phyloP scores from a whole-genome alignment of 495 filamentous ascomycete genomes.

The Penicillium silybi region DNA sequence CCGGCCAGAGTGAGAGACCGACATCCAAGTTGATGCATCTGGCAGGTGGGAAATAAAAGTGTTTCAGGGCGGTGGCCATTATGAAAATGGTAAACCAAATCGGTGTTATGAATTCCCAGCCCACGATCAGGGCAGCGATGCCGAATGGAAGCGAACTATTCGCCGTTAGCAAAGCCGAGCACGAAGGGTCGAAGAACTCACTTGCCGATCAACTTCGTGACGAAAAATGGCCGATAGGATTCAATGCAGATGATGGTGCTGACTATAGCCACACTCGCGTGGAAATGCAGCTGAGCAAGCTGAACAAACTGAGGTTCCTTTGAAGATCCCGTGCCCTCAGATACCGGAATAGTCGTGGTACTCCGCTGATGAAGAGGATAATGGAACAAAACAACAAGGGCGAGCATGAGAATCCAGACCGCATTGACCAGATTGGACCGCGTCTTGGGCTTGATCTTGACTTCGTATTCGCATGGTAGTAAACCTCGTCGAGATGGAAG shows the following conservation, averaged over 20 bases:
- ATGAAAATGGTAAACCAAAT: conserved; percentile 17
- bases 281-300: background rate
- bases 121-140: conserved; percentile 3
- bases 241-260: conserved; percentile 12
- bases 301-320: no score
- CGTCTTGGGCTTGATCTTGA: background rate
- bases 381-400: background rate
- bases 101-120: conserved; percentile 8
- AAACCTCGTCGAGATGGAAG: background rate
- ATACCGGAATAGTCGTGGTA: background rate
- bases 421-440: background rate
- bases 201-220: conserved; percentile 5
- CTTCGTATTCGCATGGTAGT: conserved; percentile 1
- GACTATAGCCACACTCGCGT: background rate
- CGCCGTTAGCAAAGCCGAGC: background rate
- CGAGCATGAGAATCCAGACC: conserved; percentile 1
- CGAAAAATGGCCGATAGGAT: conserved; percentile 13
- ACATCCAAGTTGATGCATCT: conserved; percentile 10
- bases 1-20: conserved; percentile 1
- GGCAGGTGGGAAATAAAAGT: conserved; percentile 17
- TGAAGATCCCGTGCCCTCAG: background rate
- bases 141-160: conserved; percentile 12
- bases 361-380: background rate
- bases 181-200: background rate
- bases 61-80: background rate